A percentile compares a stretch with the other conserved stretches of the same genome.
Conservation (phyloP, 1,139 yeast genomes). For the Yamadazyma blattariae region DNA sequence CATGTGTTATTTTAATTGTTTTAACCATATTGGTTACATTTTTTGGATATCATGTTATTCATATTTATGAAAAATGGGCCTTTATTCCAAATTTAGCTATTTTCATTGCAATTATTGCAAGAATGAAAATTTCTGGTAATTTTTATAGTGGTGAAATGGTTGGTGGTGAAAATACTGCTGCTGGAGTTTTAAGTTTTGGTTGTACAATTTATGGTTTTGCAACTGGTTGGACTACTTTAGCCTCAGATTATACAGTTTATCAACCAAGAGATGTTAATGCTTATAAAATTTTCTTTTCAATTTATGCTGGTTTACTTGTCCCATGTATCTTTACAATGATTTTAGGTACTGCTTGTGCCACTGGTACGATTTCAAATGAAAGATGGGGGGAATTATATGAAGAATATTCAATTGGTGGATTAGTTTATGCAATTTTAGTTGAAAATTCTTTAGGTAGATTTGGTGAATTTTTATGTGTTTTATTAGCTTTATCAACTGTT, state of each 20-base stretch:
- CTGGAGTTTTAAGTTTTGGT: constrained; percentile 75
- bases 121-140: constrained; percentile 61
- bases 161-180: constrained; percentile 62
- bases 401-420: constrained; percentile 67
- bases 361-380: constrained; percentile 47
- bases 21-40: constrained; percentile 71
- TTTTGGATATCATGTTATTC: constrained; percentile 81
- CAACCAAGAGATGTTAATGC: constrained; percentile 60
- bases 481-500: constrained; percentile 76
- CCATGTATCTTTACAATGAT: constrained; percentile 72
- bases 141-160: constrained; percentile 47
- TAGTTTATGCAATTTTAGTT: constrained; percentile 49
- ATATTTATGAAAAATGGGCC: constrained; percentile 74
- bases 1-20: constrained; percentile 67
- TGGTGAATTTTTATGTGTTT: constrained; percentile 82
- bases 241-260: constrained; percentile 87
- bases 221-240: constrained; percentile 90
- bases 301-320: constrained; percentile 56
- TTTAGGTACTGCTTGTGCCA: constrained; percentile 82
- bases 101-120: constrained; percentile 72
- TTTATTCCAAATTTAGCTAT: constrained; percentile 78
- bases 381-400: constrained; percentile 49
- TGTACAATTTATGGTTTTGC: constrained; percentile 83
- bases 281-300: constrained; percentile 56
- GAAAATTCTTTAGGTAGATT: constrained; percentile 81